Evolutionary conservation across 2,329 filamentous ascomycete genomes (phyloP).

Genomic region (Coleophoma crateriformis): DNA sequence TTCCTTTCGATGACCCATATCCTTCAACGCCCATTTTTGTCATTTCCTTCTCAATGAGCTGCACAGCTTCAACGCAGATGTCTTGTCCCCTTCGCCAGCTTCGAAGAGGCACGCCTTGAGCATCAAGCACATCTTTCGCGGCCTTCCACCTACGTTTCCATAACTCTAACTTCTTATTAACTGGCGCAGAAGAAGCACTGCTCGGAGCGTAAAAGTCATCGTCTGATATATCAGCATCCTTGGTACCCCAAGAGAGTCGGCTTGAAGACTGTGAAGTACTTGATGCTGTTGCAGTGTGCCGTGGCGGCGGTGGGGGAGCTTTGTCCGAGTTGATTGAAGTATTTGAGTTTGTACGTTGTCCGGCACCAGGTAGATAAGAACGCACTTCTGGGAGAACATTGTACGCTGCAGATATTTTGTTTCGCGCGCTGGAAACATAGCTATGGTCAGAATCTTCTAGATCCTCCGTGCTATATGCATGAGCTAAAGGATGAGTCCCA

Average conservation of each 20-base stretch:
- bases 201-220: slow-evolving; percentile 17
- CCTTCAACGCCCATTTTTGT: slow-evolving; percentile 34
- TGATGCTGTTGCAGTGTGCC: slow-evolving; percentile 3
- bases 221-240: slow-evolving; percentile 18
- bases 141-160: slow-evolving; percentile 65
- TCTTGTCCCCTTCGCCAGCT: slow-evolving; percentile 71
- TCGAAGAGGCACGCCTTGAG: slow-evolving; percentile 60
- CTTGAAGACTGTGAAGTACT: slow-evolving; percentile 7
- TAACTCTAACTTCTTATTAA: slow-evolving; percentile 65
- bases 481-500: slow-evolving; percentile 18
- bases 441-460: slow-evolving; percentile 13
- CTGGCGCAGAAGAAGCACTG: slow-evolving; percentile 11
- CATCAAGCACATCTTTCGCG: slow-evolving; percentile 58
- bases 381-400: slow-evolving; percentile 25
- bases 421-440: slow-evolving; percentile 21
- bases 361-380: slow-evolving; percentile 19
- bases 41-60: slow-evolving; percentile 53
- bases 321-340: slow-evolving; percentile 4
- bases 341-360: background rate
- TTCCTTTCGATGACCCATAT: slow-evolving; percentile 18
- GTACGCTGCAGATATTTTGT: slow-evolving; percentile 24
- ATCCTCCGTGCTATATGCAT: slow-evolving; percentile 20
- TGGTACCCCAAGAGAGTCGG: slow-evolving; percentile 10
- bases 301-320: slow-evolving; percentile 15
- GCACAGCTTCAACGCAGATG: slow-evolving; percentile 60